These are phyloP conservation scores for Pichia sporocuriosa DNA, from an alignment of 805 yeast genomes.

Conservation along the genomic window DNA sequence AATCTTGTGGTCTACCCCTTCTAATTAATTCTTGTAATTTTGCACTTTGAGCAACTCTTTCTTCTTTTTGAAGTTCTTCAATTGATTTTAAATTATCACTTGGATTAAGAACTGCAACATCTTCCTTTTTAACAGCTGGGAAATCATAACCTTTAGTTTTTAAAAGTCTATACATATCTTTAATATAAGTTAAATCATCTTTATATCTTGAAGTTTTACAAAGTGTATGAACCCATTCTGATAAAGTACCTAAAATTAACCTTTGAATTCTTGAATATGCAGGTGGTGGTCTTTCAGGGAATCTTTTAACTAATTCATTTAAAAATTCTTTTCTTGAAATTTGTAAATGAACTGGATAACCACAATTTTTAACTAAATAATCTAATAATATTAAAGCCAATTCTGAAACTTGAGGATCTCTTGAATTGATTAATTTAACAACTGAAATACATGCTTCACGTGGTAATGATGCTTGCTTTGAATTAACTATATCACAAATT, in stretches of 20 bases:
- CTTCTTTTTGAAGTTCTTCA: conserved; percentile 88
- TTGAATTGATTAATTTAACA: conserved; percentile 72
- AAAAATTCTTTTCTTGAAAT: conserved; percentile 91
- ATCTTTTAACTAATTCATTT: conserved; percentile 85
- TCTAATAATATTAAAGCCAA: conserved; percentile 65
- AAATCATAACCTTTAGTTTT: conserved; percentile 86
- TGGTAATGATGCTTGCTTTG: conserved; percentile 84
- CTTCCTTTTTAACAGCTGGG: conserved; percentile 87
- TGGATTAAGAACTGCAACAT: conserved; percentile 89
- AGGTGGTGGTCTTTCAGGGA: conserved; percentile 91
- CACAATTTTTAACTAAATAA: conserved; percentile 93
- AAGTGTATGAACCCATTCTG: conserved; percentile 95
- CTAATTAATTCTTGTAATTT: conserved; percentile 92
- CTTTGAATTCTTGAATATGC: conserved; percentile 79
- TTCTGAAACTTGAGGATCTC: conserved; percentile 83
- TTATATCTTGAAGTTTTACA: conserved; percentile 85
- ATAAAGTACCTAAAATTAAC: conserved; percentile 80
- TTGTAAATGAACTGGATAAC: conserved; percentile 93
- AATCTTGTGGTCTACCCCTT: conserved; percentile 91
- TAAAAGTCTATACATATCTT: conserved; percentile 92
- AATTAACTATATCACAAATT: conserved; percentile 88
- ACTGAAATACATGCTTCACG: conserved; percentile 87
- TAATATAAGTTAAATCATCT: conserved; percentile 84
- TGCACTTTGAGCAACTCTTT: conserved; percentile 86
- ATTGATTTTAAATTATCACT: conserved; percentile 79